These are phyloP conservation scores for Boletus sensibilis DNA, from an alignment of 768 basidiomycete genomes.

Conservation along the genomic window DNA sequence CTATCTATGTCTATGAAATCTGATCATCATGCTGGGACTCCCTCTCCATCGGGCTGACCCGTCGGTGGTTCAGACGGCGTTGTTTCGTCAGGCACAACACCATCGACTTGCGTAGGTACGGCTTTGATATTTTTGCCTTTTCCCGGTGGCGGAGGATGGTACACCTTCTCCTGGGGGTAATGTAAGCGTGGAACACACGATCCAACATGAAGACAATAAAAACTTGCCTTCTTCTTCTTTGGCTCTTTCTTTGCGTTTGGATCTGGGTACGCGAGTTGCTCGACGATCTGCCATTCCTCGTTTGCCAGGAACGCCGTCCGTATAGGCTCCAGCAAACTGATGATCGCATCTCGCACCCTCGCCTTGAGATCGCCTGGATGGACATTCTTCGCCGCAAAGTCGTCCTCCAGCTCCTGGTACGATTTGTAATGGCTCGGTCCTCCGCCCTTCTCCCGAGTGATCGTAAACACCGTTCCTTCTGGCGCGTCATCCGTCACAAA, in stretches of 20 bases:
- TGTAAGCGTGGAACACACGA: neutral
- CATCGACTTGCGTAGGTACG: conserved; percentile 6
- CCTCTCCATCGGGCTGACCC: conserved; percentile 7
- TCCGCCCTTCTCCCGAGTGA: conserved; percentile 78
- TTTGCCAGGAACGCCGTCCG: conserved; percentile 71
- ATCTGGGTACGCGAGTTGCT: conserved; percentile 82
- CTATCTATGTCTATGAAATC: neutral
- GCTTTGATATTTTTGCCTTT: conserved; percentile 56
- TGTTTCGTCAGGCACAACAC: neutral
- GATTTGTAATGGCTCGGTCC: conserved; percentile 64
- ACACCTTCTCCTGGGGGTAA: conserved; percentile 63
- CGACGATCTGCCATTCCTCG: conserved; percentile 77
- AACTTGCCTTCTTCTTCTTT: conserved; percentile 57
- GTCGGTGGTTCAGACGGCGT: neutral
- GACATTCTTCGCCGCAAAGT: conserved; percentile 72
- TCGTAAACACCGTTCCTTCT: conserved; percentile 76
- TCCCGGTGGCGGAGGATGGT: conserved; percentile 80
- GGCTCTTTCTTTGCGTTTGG: conserved; percentile 59
- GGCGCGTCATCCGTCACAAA: conserved; percentile 73
- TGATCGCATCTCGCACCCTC: conserved; percentile 71
- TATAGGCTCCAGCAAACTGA: conserved; percentile 75
- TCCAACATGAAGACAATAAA: neutral
- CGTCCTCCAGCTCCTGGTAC: conserved; percentile 65
- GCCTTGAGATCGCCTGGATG: conserved; percentile 91
- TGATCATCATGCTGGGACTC: conserved; percentile 1